Percentiles rank a stretch among this genome's conserved stretches.
phyloP scores from a whole-genome alignment of 73 alveolate species.

The Tetrahymena borealis region DNA sequence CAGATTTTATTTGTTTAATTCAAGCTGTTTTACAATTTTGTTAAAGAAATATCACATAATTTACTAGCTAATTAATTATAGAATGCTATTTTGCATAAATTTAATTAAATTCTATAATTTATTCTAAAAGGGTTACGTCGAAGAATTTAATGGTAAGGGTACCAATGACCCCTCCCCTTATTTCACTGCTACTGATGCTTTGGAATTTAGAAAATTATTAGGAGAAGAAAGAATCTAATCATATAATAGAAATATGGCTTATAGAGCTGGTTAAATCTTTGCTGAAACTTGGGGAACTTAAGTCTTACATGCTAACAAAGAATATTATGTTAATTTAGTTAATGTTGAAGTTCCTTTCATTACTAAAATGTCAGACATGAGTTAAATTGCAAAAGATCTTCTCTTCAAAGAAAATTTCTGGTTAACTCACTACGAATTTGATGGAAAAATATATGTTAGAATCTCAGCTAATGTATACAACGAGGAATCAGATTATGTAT shows the following conservation, averaged over 20 bases:
- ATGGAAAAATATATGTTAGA: background rate
- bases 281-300: conserved; percentile 3
- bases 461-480: background rate
- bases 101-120: background rate
- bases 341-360: background rate
- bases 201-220: background rate
- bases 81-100: background rate
- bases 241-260: background rate
- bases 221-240: background rate
- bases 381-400: background rate
- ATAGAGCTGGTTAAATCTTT: background rate
- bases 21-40: too few species aligned
- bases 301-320: background rate
- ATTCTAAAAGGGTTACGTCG: background rate
- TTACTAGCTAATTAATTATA: too few species aligned
- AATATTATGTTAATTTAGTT: background rate
- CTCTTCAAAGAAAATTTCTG: background rate
- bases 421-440: background rate
- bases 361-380: background rate
- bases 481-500: background rate
- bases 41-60: too few species aligned
- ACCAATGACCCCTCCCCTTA: background rate
- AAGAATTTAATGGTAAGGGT: background rate
- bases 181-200: background rate
- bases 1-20: too few species aligned